Base-by-base conservation (phyloP, 371 early-diverging fungal genomes). In the Coemansia sp. region DNA sequence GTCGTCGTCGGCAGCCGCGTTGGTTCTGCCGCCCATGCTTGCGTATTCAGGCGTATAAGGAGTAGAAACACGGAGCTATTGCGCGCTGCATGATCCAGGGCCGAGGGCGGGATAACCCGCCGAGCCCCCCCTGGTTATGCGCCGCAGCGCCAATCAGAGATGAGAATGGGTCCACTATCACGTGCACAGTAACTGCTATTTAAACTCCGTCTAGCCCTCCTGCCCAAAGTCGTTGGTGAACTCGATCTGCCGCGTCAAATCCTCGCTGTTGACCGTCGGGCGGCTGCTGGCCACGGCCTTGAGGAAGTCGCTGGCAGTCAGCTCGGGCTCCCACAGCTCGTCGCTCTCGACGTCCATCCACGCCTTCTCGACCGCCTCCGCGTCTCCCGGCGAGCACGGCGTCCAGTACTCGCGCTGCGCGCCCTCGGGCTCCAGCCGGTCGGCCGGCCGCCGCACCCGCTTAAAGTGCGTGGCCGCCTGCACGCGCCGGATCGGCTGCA, bases 401-500 rank as follows among this genome's bases (percentile, higher is more conserved):
- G 94, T 95, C 68, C 93, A 79, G 60, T 87, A 86, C 31, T 77
- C 83, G 44, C 79, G 68, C 16, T 47, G 57, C 4, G 32, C 31
- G 29, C 33, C 89, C 89, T 33, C 37, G 2, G 53, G 18, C 4
- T 16, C 37, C 11, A 6, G 16, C 18, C 88, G 89, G 39, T 81
- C 79, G 0, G 82, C 81, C 81, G 86, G 50, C 4, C 42, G 50
- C 29, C 29, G 40, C 64, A 94, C 93, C 79, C 84, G 78, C 81
- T 91, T 93, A 78, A 96, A 98, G 67, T 97, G 96, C 32, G 95
- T 97, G n/a, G 97, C 94, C 55, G 81, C 81, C 74, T 97, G 98
- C 14, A 98, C 95, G 77, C 94, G 95, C 38, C 97, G 88, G 55
- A 98, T 90, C 1, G 98, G 97, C 78, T 94, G 90, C 94, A 98